These are phyloP conservation scores for Choanephora cucurbitarum DNA, from an alignment of 371 early-diverging fungal species.

Conservation along the genomic window DNA sequence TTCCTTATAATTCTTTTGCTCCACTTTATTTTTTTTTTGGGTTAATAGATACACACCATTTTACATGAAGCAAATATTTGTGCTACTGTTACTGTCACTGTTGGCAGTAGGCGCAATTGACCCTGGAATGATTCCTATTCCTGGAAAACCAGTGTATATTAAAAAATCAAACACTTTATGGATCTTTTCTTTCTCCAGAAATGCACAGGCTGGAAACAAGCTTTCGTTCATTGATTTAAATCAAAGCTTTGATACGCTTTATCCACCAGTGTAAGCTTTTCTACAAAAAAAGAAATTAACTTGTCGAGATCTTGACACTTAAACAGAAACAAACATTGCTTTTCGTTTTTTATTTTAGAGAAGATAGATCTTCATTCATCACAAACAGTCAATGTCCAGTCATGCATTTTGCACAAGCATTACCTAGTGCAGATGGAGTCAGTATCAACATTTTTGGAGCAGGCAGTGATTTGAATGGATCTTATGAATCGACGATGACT, in stretches of 20 bases:
- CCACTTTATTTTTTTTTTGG: not conserved
- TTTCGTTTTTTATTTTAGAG: slow-evolving; percentile 13
- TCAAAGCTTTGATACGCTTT: slow-evolving; percentile 21
- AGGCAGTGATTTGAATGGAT: slow-evolving; percentile 19
- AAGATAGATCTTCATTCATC: slow-evolving; percentile 11
- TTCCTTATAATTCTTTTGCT: too few relatives aligned
- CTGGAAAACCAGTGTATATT: slow-evolving; percentile 27
- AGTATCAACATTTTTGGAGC: slow-evolving; percentile 29
- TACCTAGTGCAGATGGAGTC: slow-evolving; percentile 9
- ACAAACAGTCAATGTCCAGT: slow-evolving; percentile 21
- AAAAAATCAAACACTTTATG: slow-evolving; percentile 20
- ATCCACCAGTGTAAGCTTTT: slow-evolving; percentile 24
- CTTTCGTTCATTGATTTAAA: slow-evolving; percentile 21
- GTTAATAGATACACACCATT: not conserved
- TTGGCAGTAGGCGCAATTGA: not conserved
- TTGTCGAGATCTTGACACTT: not conserved
- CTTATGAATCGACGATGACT: slow-evolving; percentile 15
- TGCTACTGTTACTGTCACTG: not conserved
- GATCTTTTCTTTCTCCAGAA: slow-evolving; percentile 25
- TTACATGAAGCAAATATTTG: not conserved
- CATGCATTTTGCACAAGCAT: slow-evolving; percentile 27
- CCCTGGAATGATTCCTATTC: slow-evolving; percentile 9
- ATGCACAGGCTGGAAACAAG: slow-evolving; percentile 20
- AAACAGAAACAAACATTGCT: not conserved
- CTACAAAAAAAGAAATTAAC: not conserved